Evolutionary conservation across 257 asterid species (phyloP), one percentile per base, ranked within the genome.

Genomic region (Eustoma russellianum): DNA sequence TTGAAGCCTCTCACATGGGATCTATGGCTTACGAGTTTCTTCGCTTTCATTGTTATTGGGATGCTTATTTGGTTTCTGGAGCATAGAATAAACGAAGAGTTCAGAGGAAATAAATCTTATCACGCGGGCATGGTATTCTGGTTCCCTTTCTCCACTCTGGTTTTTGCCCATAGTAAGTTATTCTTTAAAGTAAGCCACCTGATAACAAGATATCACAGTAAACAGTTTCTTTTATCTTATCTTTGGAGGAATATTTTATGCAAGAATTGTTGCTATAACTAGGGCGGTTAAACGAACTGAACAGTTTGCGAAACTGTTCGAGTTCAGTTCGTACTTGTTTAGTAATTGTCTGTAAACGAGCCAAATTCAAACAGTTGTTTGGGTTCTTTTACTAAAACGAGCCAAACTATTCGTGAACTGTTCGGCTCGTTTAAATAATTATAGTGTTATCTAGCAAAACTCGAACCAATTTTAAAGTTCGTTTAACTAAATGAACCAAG

Each of bases 121-220:
- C 74, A 72, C 33, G 74, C 60, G 28, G 82, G 79, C 66, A 59
- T 72, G 74, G 50, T 56, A 55, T 53, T 55, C 49, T 74, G 56
- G 48, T 56, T 76, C 52, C 78, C 82, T 5, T 68, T 73, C 66
- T 17, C 28, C 33, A 49, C 12, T 17, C 53, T 49, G 35, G 53
- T 49, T 30, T 49, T 49, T 49, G 53, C 53, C 18, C 53, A 49
- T 30, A 49, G 53, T 49, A 11, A 10, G 33, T 49, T 18, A 30
- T 49, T 1, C 53, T 17, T 49, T 2, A 24, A 24, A 24, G 30
- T 24, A 24, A 24, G 30, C 30, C 30, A 24, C 30, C n/a, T 24
- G 3, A 24, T 24, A 24, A 24, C 30, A 24, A 24, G 30, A 24
- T 24, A 24, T 24, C 30, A 24, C 30, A 24, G 30, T 2, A 24